These are phyloP conservation scores for Drechslerella coelobrocha DNA, from an alignment of 2,329 filamentous ascomycete genomes.

Conservation along the genomic window DNA sequence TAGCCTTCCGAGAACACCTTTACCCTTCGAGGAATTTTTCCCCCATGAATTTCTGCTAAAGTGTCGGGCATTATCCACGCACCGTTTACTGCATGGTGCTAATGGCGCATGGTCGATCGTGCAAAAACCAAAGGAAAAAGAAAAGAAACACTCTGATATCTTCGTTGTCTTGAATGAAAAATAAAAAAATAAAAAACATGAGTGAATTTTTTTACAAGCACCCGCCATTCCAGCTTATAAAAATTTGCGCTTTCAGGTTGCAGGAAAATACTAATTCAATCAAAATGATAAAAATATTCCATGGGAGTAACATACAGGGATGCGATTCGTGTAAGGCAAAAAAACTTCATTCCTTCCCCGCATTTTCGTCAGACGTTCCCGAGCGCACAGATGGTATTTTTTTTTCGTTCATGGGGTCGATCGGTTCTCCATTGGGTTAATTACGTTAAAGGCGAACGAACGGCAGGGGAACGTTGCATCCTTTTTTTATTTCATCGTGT, in stretches of 20 bases:
- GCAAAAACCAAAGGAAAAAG: not conserved
- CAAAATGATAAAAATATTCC: slow-evolving; percentile 22
- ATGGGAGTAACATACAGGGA: slow-evolving; percentile 36
- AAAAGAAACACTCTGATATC: too few species aligned
- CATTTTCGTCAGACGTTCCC: slow-evolving; percentile 51
- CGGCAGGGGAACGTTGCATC: slow-evolving; percentile 42
- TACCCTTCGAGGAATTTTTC: slow-evolving; percentile 7
- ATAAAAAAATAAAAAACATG: not conserved
- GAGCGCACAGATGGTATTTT: slow-evolving; percentile 33
- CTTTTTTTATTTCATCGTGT: slow-evolving; percentile 25
- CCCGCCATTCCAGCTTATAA: not conserved
- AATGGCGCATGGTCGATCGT: not conserved
- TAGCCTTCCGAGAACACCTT: not conserved
- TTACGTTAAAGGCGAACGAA: slow-evolving; percentile 1
- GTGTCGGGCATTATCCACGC: not conserved
- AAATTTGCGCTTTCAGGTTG: slow-evolving; percentile 1
- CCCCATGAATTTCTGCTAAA: slow-evolving; percentile 21
- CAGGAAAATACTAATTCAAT: not conserved
- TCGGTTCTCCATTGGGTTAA: slow-evolving; percentile 22
- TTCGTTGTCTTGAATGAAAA: too few species aligned
- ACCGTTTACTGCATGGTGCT: not conserved
- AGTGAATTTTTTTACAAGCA: not conserved
- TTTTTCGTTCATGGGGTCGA: slow-evolving; percentile 11
- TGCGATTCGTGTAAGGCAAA: slow-evolving; percentile 49
- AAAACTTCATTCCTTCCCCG: slow-evolving; percentile 41